A percentile compares a stretch with the other conserved stretches of the same genome.
These are phyloP conservation scores for Cryphonectria parasitica DNA, from an alignment of 2,329 filamentous ascomycete genomes.

Conservation along the genomic window DNA sequence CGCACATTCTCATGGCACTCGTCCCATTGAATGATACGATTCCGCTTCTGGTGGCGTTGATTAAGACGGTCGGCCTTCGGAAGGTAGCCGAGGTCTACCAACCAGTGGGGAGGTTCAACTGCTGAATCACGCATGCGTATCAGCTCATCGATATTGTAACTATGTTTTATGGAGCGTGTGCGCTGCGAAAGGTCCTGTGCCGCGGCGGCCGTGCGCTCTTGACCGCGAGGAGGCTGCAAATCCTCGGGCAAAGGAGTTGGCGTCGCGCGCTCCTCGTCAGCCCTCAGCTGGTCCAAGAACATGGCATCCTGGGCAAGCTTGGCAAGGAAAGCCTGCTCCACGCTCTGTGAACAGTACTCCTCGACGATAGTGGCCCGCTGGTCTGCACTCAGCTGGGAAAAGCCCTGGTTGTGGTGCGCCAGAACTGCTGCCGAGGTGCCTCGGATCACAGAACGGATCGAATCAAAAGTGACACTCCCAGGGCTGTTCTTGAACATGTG, in stretches of 20 bases:
- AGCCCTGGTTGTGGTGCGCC: background rate
- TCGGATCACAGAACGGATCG: conserved; percentile 10
- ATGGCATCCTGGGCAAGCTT: background rate
- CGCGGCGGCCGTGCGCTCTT: background rate
- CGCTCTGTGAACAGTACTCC: background rate
- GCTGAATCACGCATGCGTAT: conserved; percentile 3
- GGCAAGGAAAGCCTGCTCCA: background rate
- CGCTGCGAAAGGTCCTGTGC: background rate
- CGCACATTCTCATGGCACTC: background rate
- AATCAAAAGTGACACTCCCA: background rate
- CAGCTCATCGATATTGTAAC: conserved; percentile 14
- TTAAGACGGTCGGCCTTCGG: background rate
- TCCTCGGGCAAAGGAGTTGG: background rate
- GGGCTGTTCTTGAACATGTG: conserved; percentile 3
- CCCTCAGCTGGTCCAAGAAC: background rate
- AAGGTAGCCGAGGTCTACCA: conserved; percentile 15
- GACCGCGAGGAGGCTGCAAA: background rate
- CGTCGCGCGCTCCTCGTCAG: background rate
- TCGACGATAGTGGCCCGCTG: background rate
- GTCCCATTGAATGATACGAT: background rate
- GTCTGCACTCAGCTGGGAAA: background rate
- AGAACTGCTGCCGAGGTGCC: conserved; percentile 4
- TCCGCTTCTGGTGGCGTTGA: background rate
- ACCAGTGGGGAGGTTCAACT: background rate
- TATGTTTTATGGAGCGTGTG: background rate